Evolutionary conservation across 306 rosid species (phyloP).

Genomic region (Echinosophora koreensis): DNA sequence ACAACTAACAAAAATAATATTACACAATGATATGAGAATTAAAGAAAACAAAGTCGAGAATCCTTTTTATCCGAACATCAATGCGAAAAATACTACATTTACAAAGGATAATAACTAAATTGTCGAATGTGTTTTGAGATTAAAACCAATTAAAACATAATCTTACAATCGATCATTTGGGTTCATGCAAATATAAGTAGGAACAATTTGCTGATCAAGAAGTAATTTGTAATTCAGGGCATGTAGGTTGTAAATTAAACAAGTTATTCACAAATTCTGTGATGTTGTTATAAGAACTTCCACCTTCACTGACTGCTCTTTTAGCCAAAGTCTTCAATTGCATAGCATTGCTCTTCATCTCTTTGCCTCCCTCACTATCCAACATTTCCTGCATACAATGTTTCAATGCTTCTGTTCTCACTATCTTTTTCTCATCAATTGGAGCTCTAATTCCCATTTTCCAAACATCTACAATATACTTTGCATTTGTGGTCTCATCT

Average conservation of each 20-base stretch:
- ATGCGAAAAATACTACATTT: too few relatives aligned
- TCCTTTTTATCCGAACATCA: too few relatives aligned
- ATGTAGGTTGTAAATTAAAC: background rate
- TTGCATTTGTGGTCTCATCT: conserved; percentile 44
- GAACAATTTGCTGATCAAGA: background rate
- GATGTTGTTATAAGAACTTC: conserved; percentile 31
- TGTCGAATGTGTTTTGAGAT: too few relatives aligned
- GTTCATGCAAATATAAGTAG: background rate
- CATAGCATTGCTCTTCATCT: conserved; percentile 8
- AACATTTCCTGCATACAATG: conserved; percentile 38
- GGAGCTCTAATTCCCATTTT: conserved; percentile 37
- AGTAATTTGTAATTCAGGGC: background rate
- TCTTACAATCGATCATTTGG: background rate
- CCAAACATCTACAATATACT: conserved; percentile 43
- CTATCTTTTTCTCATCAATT: conserved; percentile 20
- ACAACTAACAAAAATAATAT: too few relatives aligned
- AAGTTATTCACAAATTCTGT: conserved; percentile 36
- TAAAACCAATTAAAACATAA: too few relatives aligned
- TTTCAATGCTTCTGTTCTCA: conserved; percentile 13
- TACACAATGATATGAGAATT: too few relatives aligned
- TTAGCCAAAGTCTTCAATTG: conserved; percentile 12
- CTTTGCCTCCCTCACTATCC: conserved; percentile 24
- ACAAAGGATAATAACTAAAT: too few relatives aligned
- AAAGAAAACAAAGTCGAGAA: too few relatives aligned
- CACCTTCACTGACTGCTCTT: background rate